These are phyloP conservation scores for Colletotrichum cereale DNA, from an alignment of 2,329 filamentous ascomycete species.

Conservation along the genomic window DNA sequence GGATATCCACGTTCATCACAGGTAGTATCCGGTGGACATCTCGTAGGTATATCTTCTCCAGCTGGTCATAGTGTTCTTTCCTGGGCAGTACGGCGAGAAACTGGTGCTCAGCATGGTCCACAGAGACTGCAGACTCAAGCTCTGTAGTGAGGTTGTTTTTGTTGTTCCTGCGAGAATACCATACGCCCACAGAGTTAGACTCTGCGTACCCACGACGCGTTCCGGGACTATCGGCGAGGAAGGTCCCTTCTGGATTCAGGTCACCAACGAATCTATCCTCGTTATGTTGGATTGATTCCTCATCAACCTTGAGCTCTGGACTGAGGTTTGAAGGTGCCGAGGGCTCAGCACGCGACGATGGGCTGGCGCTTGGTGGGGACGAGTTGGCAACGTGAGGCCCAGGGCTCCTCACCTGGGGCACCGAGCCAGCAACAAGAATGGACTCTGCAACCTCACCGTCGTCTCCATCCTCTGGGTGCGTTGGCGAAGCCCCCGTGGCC, in stretches of 20 bases:
- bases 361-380: background rate
- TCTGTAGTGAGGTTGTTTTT: background rate
- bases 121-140: constrained; percentile 22
- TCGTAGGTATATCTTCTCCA: constrained; percentile 38
- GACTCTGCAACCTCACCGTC: background rate
- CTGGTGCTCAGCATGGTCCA: constrained; percentile 25
- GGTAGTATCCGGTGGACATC: constrained; percentile 42
- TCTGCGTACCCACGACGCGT: constrained; percentile 32
- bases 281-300: constrained; percentile 35
- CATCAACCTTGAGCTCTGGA: constrained; percentile 4
- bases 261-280: constrained; percentile 43
- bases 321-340: background rate
- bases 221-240: constrained; percentile 41
- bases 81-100: constrained; percentile 30
- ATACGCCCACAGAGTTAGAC: constrained; percentile 38
- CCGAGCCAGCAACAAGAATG: background rate
- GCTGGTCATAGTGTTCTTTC: constrained; percentile 39
- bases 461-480: background rate
- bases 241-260: constrained; percentile 44
- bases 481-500: background rate
- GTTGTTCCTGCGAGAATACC: constrained; percentile 33
- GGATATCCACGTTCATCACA: constrained; percentile 41
- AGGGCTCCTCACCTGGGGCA: background rate
- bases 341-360: background rate
- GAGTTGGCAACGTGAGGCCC: background rate